Base-by-base conservation (phyloP, 2,329 filamentous ascomycete genomes). In the Neospermospora avenae region DNA sequence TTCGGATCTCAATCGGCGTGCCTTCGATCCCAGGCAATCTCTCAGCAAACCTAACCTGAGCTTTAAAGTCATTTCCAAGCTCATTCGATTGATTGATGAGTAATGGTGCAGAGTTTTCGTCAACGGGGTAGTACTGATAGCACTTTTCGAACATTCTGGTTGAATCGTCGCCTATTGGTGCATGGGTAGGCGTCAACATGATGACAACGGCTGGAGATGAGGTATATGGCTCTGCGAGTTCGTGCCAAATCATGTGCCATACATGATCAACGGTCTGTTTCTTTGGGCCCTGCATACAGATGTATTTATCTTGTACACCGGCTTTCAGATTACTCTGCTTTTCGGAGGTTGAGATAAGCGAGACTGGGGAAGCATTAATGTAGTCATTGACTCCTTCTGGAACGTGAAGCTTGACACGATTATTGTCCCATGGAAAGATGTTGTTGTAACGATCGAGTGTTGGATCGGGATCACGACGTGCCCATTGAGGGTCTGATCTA, bases 211-310 rank as follows among this genome's bases (percentile, higher is more conserved):
- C 91, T 2, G 88, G 85, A 48, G 87, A 85, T 25, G 76, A 75
- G n/a, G 80, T 84, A 55, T 68, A 68, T 13, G 69, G 69, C 20
- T 62, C 65, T 13, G 68, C 61, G 10, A 71, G 55, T 74, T 96
- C 91, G 70, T 96, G 87, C 73, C 90, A 90, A 37, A 97, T 80
- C 95, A 99, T 99, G 71, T 95, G 90, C 90, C 93, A 99, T 66
- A 96, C 90, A 71, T 96, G 91, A 66, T 87, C 84, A 58, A 88
- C 81, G 16, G 89, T 90, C 25, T 84, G 83, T 61, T 81, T 75
- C 70, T 93, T 96, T 5, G 95, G 95, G 0, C 95, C 95, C 76
- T 96, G 91, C 74, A 96, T 97, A 55, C 93, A 95, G 68, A 99
- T 96, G 74, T 96, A 98, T 57, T 82, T 81, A 67, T 71, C 66